These are phyloP conservation scores for Lomentospora prolificans DNA, from an alignment of 2,329 filamentous ascomycete species.

Conservation along the genomic window DNA sequence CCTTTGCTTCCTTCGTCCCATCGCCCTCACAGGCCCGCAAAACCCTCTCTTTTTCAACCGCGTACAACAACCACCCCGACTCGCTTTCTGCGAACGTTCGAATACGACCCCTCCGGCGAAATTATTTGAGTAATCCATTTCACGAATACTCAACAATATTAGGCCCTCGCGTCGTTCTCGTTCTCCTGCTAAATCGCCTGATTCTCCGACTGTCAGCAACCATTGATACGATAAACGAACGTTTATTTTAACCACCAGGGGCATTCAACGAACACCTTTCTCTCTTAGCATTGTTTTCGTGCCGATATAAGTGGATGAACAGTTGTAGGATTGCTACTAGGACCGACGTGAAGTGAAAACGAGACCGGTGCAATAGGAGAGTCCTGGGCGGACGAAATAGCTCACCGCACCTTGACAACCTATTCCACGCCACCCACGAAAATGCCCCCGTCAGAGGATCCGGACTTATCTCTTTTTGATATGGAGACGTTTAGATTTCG, in stretches of 20 bases:
- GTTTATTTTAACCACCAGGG: no score
- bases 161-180: background rate
- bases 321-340: no score
- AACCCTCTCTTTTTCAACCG: background rate
- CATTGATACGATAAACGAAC: no score
- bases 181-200: background rate
- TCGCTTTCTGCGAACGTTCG: background rate
- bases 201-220: background rate
- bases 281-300: no score
- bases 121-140: background rate
- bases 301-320: no score
- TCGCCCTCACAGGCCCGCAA: background rate
- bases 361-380: no score
- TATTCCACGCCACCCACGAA: background rate
- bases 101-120: background rate
- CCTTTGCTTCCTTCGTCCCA: background rate
- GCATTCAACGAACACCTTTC: no score
- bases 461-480: background rate
- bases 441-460: background rate
- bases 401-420: background rate
- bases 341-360: no score
- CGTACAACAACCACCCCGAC: background rate
- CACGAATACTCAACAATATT: background rate
- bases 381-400: slow-evolving; percentile 3
- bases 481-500: slow-evolving; percentile 1